phyloP scores from a whole-genome alignment of 108 stramenopile species.

The Skeletonema grethae region DNA sequence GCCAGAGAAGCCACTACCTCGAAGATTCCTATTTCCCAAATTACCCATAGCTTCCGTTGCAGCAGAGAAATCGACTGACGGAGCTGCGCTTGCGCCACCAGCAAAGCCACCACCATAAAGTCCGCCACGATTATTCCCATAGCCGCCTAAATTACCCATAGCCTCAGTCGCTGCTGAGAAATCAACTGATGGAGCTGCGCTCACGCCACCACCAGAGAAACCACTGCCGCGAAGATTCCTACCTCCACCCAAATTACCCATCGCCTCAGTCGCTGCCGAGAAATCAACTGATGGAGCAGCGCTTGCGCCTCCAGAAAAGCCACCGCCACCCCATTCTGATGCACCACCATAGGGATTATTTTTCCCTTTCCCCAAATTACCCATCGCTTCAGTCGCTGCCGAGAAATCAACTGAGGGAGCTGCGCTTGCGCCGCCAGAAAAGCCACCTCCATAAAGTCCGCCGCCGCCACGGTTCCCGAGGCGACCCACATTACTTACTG shows the following conservation, averaged over 20 bases:
- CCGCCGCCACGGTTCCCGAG: neutral
- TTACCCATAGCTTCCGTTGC: neutral
- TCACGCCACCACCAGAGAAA: neutral
- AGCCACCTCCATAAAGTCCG: neutral
- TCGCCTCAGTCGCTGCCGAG: neutral
- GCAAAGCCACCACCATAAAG: neutral
- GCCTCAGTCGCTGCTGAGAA: neutral
- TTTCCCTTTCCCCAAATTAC: neutral
- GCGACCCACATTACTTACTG: neutral
- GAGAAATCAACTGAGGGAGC: neutral
- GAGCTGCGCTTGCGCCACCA: neutral
- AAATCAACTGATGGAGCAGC: constrained; percentile 1
- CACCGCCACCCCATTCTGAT: neutral
- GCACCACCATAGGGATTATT: too few relatives aligned
- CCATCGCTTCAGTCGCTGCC: neutral
- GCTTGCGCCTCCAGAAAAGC: neutral
- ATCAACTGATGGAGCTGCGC: neutral
- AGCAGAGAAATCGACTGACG: constrained; percentile 2
- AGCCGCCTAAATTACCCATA: neutral
- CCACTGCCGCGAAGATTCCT: neutral
- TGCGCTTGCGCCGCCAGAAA: neutral
- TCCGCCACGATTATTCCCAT: neutral
- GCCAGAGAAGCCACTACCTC: too few relatives aligned
- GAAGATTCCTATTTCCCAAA: neutral
- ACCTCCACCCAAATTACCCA: neutral